Base-by-base conservation (phyloP, 352 stramenopile genomes). In the Phytopythium delawarense region DNA sequence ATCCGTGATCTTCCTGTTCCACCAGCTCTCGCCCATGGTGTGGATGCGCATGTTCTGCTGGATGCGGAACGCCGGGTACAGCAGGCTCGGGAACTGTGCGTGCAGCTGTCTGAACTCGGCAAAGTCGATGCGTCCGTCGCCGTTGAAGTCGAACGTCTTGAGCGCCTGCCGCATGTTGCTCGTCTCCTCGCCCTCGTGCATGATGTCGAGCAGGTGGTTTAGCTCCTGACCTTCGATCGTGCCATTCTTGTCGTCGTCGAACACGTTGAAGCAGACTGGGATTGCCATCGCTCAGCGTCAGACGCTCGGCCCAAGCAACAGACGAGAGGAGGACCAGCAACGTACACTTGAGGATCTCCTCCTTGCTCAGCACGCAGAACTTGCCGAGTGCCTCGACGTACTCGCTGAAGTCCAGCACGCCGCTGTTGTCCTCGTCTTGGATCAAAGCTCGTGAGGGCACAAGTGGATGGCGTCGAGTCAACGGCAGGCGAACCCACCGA, bases 201-300 rank as follows among this genome's bases (percentile, higher is more conserved):
- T 69, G 46, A 91, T 86, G 55, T 91, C 81, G 11, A 91, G 59
- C 40, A 91, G 45, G 25, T 86, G 70, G 21, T 70, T 76, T n/a
- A 91, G 56, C 60, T 91, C 81, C 16, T 76, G 65, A 7, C 77
- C 78, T 60, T 91, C 81, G 50, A 91, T 91, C 13, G 81, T 91
- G 59, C 81, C 81, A 57, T 88, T 89, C 62, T 77, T 79, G 59
- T 91, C 81, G 30, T 69, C 59, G 50, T 91, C 81, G 68, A 91
- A 91, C 34, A 91, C 76, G 50, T 88, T 89, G 46, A 91, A 91
- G 61, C 81, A 91, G 63, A 90, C 80, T 89, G n/a, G 3, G 51
- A 23, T 30, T 4, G 4, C 21, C n/a, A n/a, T 15, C 42, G 53
- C 3, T 23, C 53, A 25, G 28, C 15, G 30, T 48, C 7, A 69